Evolutionary conservation across 1,284 basidiomycete species (phyloP).

Genomic region (Blastosporella zonata): DNA sequence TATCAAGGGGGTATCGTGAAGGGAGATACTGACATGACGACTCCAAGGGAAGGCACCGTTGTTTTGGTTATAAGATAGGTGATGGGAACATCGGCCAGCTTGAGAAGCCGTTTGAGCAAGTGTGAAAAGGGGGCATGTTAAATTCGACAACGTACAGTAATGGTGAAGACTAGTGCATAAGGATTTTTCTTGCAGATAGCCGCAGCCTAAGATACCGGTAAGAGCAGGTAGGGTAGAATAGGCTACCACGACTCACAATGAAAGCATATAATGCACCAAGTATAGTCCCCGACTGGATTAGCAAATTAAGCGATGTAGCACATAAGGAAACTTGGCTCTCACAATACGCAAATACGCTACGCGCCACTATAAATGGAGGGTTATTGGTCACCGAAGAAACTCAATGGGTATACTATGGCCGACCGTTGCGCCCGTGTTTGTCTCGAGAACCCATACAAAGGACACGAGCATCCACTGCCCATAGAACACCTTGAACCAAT

Average conservation of each 20-base stretch:
- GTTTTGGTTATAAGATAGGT: constrained; percentile 46
- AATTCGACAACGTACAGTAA: constrained; percentile 34
- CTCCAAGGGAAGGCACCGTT: constrained; percentile 39
- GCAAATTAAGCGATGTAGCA: not conserved
- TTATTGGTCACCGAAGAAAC: not conserved
- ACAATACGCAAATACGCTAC: constrained; percentile 47
- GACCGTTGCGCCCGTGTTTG: constrained; percentile 48
- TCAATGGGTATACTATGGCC: constrained; percentile 3
- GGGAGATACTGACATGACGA: constrained; percentile 39
- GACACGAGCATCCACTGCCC: constrained; percentile 53
- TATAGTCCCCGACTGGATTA: constrained; percentile 39
- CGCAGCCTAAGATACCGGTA: constrained; percentile 31
- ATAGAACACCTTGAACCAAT: constrained; percentile 38
- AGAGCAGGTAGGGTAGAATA: not conserved
- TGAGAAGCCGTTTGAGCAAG: not conserved
- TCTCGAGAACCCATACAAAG: constrained; percentile 51
- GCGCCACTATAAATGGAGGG: constrained; percentile 31
- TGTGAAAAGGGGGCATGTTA: not conserved
- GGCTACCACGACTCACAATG: constrained; percentile 30
- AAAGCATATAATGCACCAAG: constrained; percentile 46
- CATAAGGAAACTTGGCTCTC: constrained; percentile 12
- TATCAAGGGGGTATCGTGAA: not conserved
- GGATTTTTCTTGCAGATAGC: constrained; percentile 41
- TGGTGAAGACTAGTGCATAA: constrained; percentile 40
- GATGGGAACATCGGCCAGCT: constrained; percentile 45